Evolutionary conservation across 2,329 filamentous ascomycete genomes (phyloP), one percentile per base, ranked within the genome.

Genomic region (Aureobasidium sp.): DNA sequence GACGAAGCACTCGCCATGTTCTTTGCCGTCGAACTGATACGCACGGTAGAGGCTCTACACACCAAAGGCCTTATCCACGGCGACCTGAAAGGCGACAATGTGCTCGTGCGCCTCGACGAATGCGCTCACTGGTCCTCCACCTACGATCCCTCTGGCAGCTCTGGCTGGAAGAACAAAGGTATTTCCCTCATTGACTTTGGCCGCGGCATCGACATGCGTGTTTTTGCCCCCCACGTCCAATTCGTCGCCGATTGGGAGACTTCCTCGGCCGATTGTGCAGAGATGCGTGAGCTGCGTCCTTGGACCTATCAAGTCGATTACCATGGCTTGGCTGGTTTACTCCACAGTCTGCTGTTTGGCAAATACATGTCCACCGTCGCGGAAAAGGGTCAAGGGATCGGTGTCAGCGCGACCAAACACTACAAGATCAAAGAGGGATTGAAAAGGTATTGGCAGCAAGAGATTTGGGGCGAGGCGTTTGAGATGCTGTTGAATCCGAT

Each of bases 231-330:
- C 0, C 83, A 87, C 45, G 90, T 93, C 12, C 87, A 87, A 67
- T 99, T 99, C 79, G 85, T 97, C 64, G 94, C 93, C 0, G 94
- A 99, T 76, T 99, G 94, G 94, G 89, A 94, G 74, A 91, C 90
- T 0, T 85, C 84, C 17, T 83, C 88, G 27, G 87, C 91, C 58
- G 94, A 99, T 75, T 99, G 94, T 74, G 88, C 90, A 20, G 94
- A 99, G 79, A 96, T 97, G 84, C 88, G 92, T 51, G 93, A 99
- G 76, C 84, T 91, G 62, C 84, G 93, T 0, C 91, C 92, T 0
- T 99, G 94, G 94, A 97, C 93, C 1, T 97, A 91, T 79, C 94
- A 99, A 74, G 90, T 97, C 67, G 94, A 99, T 77, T 95, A 97
- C 70, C 90, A 96, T 74, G 94, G 94, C 14, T 82, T 97, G 0